These are phyloP conservation scores for Aspergillus hiratsukae DNA, from an alignment of 2,329 filamentous ascomycete genomes.

Conservation along the genomic window DNA sequence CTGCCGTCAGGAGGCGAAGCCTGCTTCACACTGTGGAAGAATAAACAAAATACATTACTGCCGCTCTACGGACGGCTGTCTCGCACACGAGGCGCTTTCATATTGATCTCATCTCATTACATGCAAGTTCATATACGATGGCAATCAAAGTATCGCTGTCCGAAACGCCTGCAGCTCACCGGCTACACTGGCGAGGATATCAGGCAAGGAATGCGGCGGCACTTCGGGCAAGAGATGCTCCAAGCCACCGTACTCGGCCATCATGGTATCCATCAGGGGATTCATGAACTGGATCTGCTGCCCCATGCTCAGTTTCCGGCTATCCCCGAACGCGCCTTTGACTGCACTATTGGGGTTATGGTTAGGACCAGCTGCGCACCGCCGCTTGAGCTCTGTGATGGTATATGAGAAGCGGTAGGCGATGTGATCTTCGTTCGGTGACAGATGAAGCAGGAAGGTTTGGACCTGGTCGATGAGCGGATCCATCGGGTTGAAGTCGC, in stretches of 20 bases:
- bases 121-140: background rate
- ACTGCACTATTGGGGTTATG: conserved; percentile 14
- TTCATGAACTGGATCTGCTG: conserved; percentile 21
- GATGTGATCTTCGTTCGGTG: conserved; percentile 30
- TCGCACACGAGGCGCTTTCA: background rate
- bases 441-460: conserved; percentile 28
- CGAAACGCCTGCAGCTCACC: background rate
- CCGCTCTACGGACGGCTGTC: background rate
- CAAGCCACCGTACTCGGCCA: conserved; percentile 22
- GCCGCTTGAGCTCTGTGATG: conserved; percentile 27
- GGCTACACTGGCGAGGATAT: conserved; percentile 9
- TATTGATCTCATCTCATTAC: background rate
- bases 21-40: background rate
- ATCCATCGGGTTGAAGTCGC: conserved; percentile 30
- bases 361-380: conserved; percentile 21
- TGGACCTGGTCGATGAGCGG: conserved; percentile 31
- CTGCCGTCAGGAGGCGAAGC: background rate
- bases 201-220: conserved; percentile 9
- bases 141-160: background rate
- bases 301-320: conserved; percentile 19
- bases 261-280: conserved; percentile 18
- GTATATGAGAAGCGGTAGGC: conserved; percentile 30
- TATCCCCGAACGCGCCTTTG: conserved; percentile 10
- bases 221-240: conserved; percentile 23
- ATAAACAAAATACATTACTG: background rate